These are phyloP conservation scores for Mortierella sp. DNA, from an alignment of 371 early-diverging fungal genomes.

Conservation along the genomic window DNA sequence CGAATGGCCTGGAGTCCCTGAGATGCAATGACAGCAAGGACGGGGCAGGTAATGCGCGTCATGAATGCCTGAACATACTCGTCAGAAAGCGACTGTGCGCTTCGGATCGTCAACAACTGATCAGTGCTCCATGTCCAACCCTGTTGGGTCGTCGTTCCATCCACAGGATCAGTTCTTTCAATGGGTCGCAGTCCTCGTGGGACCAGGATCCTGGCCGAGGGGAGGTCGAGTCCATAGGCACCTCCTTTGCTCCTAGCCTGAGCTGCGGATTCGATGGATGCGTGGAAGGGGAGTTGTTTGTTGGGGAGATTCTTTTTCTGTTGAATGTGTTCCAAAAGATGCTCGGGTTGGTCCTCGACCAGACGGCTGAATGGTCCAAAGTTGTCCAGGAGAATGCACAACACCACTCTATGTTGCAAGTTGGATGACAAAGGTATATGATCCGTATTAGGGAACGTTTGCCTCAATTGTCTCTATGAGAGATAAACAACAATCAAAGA, in stretches of 20 bases:
- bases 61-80: constrained; percentile 25
- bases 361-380: constrained; percentile 17
- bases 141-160: neutral
- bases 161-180: constrained; percentile 3
- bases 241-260: constrained; percentile 19
- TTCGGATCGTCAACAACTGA: constrained; percentile 23
- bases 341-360: constrained; percentile 21
- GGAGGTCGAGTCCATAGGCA: neutral
- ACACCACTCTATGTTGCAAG: neutral
- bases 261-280: constrained; percentile 25
- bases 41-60: constrained; percentile 13
- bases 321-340: constrained; percentile 24
- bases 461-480: neutral
- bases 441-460: neutral
- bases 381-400: constrained; percentile 28
- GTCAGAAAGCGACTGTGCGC: constrained; percentile 24
- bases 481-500: neutral
- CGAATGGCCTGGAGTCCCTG: neutral
- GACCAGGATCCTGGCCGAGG: constrained; percentile 14
- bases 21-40: constrained; percentile 22
- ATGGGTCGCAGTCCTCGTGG: constrained; percentile 15
- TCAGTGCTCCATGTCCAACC: constrained; percentile 32
- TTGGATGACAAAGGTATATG: neutral
- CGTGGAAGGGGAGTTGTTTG: constrained; percentile 22
- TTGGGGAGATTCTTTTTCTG: constrained; percentile 15